These are phyloP conservation scores for Rhodotorula taiwanensis DNA, from an alignment of 768 basidiomycete genomes.

Conservation along the genomic window DNA sequence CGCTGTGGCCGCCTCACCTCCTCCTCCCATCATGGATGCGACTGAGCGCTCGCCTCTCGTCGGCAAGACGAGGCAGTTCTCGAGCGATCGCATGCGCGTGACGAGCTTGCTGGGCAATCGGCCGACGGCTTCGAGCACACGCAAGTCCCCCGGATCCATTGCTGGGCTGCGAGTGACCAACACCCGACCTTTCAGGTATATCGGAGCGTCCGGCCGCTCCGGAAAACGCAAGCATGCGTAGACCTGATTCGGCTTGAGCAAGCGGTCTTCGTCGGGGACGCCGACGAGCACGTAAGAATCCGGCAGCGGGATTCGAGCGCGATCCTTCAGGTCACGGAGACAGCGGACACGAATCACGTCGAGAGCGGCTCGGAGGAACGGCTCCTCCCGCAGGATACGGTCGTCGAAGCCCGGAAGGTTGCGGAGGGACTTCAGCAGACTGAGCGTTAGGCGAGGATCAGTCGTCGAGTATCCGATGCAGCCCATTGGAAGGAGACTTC, in stretches of 20 bases:
- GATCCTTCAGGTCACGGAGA: slow-evolving; percentile 66
- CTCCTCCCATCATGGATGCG: slow-evolving; percentile 26
- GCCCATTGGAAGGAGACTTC: neutral
- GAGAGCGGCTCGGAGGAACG: slow-evolving; percentile 58
- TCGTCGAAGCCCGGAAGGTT: neutral
- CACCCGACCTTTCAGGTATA: slow-evolving; percentile 57
- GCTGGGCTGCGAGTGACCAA: slow-evolving; percentile 66
- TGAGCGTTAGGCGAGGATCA: slow-evolving; percentile 39
- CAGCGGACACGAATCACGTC: slow-evolving; percentile 59
- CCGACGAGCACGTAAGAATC: slow-evolving; percentile 67
- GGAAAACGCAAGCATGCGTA: slow-evolving; percentile 49
- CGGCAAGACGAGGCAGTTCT: slow-evolving; percentile 32
- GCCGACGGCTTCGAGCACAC: slow-evolving; percentile 47
- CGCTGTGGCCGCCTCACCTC: too few species aligned
- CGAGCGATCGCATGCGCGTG: neutral
- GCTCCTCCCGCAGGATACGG: slow-evolving; percentile 17
- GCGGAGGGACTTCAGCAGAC: slow-evolving; percentile 50
- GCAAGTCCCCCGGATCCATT: slow-evolving; percentile 68
- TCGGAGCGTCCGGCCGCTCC: slow-evolving; percentile 49
- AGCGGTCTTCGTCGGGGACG: slow-evolving; percentile 64
- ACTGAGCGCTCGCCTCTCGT: slow-evolving; percentile 9
- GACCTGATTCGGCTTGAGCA: slow-evolving; percentile 48
- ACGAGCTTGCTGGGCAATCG: neutral
- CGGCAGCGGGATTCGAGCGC: slow-evolving; percentile 65
- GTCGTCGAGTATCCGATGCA: too few species aligned